A percentile compares a stretch with the other conserved stretches of the same genome.
These are phyloP conservation scores for Ustilago trichophora DNA, from an alignment of 1,284 basidiomycete genomes.

Conservation along the genomic window DNA sequence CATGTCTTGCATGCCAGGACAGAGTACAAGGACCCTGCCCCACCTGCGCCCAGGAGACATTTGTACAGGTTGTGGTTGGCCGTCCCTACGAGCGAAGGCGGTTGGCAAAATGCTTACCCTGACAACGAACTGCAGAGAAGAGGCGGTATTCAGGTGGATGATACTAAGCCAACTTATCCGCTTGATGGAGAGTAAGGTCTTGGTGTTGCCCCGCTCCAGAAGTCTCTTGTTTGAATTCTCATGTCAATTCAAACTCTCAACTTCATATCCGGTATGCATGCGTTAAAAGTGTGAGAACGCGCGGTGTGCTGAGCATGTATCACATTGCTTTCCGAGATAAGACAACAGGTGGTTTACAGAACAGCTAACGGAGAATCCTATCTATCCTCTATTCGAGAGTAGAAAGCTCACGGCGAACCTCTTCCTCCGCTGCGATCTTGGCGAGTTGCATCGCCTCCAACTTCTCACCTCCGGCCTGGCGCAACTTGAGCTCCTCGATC, in stretches of 20 bases:
- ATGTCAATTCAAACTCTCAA: no score
- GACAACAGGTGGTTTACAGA: no score
- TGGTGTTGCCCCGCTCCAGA: no score
- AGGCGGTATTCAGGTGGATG: slow-evolving; percentile 65
- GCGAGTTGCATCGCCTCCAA: slow-evolving; percentile 91
- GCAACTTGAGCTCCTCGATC: slow-evolving; percentile 92
- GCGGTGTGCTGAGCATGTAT: no score
- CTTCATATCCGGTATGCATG: no score
- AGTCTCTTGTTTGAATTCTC: no score
- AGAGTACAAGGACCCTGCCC: slow-evolving; percentile 68
- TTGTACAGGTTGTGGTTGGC: slow-evolving; percentile 69
- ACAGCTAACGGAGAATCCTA: no score
- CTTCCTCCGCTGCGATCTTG: slow-evolving; percentile 89
- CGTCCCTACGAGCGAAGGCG: slow-evolving; percentile 67
- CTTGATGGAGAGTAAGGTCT: slow-evolving; percentile 68
- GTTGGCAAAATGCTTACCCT: slow-evolving; percentile 67
- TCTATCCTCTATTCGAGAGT: slow-evolving; percentile 69
- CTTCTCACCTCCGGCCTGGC: slow-evolving; percentile 83
- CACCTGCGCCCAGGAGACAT: slow-evolving; percentile 67
- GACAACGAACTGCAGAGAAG: slow-evolving; percentile 66
- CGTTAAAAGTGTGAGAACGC: no score
- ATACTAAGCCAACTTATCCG: slow-evolving; percentile 66
- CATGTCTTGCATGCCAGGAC: slow-evolving; percentile 69
- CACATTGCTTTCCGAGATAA: no score
- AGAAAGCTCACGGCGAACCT: slow-evolving; percentile 81